Evolutionary conservation across 768 basidiomycete species (phyloP).

Genomic region (Myochromella boudieri): DNA sequence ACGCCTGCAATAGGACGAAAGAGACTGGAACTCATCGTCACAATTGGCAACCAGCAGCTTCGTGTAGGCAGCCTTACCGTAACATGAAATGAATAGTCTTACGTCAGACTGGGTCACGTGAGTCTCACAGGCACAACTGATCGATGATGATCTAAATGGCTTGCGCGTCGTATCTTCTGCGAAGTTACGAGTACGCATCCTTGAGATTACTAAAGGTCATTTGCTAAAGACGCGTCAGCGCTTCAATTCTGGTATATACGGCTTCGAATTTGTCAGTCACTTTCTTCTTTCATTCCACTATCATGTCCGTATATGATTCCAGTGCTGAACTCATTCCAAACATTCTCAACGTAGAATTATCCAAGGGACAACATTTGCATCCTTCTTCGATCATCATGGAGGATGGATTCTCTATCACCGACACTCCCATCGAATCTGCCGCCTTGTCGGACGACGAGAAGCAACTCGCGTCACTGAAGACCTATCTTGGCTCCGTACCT

Average conservation of each 20-base stretch:
- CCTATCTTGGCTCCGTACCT: slow-evolving; percentile 67
- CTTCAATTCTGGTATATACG: slow-evolving; percentile 3
- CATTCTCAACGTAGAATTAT: background rate
- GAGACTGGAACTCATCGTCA: too few species aligned
- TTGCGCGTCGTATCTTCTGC: slow-evolving; percentile 13
- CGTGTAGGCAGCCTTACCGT: too few species aligned
- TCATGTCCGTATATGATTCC: slow-evolving; percentile 6
- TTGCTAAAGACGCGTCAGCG: slow-evolving; percentile 15
- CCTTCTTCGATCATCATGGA: slow-evolving; percentile 42
- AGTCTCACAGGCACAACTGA: slow-evolving; percentile 4
- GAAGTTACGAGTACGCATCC: background rate
- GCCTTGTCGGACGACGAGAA: slow-evolving; percentile 50
- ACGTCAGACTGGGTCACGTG: slow-evolving; percentile 5
- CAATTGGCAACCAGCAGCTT: too few species aligned
- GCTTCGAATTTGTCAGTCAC: slow-evolving; percentile 10
- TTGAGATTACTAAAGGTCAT: background rate
- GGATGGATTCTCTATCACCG: slow-evolving; percentile 49
- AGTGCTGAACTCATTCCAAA: slow-evolving; percentile 1
- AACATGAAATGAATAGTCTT: background rate
- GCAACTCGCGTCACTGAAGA: slow-evolving; percentile 59
- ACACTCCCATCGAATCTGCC: slow-evolving; percentile 34
- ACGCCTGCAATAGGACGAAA: slow-evolving; percentile 14
- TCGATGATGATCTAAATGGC: background rate
- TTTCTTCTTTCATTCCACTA: background rate
- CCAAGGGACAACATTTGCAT: background rate